These are phyloP conservation scores for Marasmius sp. DNA, from an alignment of 1,284 basidiomycete genomes.

Conservation along the genomic window DNA sequence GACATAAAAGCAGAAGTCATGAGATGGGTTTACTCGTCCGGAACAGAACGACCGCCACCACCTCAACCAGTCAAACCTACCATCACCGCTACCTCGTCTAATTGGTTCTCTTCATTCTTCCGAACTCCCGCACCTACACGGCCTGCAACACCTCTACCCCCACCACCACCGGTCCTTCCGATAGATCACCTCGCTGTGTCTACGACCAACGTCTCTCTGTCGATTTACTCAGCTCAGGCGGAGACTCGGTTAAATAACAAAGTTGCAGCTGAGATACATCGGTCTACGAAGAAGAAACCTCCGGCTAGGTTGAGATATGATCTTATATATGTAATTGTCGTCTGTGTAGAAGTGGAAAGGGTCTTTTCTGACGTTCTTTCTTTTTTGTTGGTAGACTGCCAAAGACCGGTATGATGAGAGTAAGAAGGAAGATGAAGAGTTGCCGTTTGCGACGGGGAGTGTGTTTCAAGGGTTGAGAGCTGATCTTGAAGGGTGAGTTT, in stretches of 20 bases:
- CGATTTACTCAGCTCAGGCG: slow-evolving; percentile 83
- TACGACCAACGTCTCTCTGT: slow-evolving; percentile 71
- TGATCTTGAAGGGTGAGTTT: slow-evolving; percentile 72
- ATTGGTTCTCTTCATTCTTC: slow-evolving; percentile 81
- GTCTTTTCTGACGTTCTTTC: background rate
- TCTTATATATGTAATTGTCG: slow-evolving; percentile 76
- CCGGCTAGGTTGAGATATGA: slow-evolving; percentile 79
- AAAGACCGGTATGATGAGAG: slow-evolving; percentile 87
- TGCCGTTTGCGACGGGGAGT: slow-evolving; percentile 63
- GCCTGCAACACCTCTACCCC: slow-evolving; percentile 41
- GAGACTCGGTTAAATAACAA: slow-evolving; percentile 74
- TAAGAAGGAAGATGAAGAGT: slow-evolving; percentile 61
- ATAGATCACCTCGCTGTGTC: slow-evolving; percentile 60
- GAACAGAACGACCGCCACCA: slow-evolving; percentile 57
- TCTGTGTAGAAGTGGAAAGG: background rate
- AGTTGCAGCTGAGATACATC: slow-evolving; percentile 77
- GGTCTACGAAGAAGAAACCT: slow-evolving; percentile 95
- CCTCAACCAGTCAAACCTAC: slow-evolving; percentile 36
- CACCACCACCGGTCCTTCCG: slow-evolving; percentile 28
- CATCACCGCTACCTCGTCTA: slow-evolving; percentile 37
- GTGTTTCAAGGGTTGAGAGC: slow-evolving; percentile 87
- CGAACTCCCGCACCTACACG: slow-evolving; percentile 53
- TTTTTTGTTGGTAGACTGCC: slow-evolving; percentile 59
- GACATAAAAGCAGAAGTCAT: slow-evolving; percentile 83
- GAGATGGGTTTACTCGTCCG: slow-evolving; percentile 77